Percentiles rank a stretch among this genome's conserved stretches.
phyloP scores from a whole-genome alignment of 306 rosid species.

The peach (Prunus persica) region Prunus_persica_NCBIv2 NC_034016.1:17354501-17355000 shows the following conservation, averaged over 20 bases:
- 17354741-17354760: not conserved
- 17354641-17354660: too few relatives aligned
- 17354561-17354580: too few relatives aligned
- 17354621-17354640: too few relatives aligned
- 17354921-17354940: not conserved
- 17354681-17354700: too few relatives aligned
- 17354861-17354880: not conserved
- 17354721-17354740: too few relatives aligned
- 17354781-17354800: not conserved
- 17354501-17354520: not conserved
- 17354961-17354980: not conserved
- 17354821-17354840: not conserved
- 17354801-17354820: not conserved
- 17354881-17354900: not conserved
- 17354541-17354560: not conserved
- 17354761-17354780: not conserved
- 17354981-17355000: not conserved
- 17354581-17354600: too few relatives aligned
- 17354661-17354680: too few relatives aligned
- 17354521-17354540: not conserved
- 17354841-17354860: not conserved
- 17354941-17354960: not conserved
- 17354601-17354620: not conserved
- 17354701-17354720: too few relatives aligned
- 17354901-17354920: not conserved